phyloP scores from a whole-genome alignment of 2,329 filamentous ascomycete genomes.

The Alternaria incomplexa region DNA sequence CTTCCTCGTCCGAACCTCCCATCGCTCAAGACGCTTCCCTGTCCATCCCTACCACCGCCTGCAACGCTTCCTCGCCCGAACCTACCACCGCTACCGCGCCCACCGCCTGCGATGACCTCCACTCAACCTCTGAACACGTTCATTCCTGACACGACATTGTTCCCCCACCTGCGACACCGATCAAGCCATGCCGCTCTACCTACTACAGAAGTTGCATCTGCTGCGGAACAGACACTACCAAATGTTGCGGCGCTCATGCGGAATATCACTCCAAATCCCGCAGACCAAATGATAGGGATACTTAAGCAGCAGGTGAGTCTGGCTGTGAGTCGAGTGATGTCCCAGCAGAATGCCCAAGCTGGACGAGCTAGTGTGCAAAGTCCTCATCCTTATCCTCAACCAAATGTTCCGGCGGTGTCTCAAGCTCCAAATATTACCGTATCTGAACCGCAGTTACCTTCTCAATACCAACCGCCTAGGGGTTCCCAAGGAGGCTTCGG shows the following conservation, averaged over 20 bases:
- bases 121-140: neutral
- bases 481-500: neutral
- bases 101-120: neutral
- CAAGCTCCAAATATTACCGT: neutral
- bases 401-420: neutral
- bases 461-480: neutral
- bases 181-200: neutral
- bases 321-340: neutral
- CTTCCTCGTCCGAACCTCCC: neutral
- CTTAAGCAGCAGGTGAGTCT: slow-evolving; percentile 9
- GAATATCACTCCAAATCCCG: slow-evolving; percentile 11
- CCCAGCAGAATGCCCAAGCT: neutral
- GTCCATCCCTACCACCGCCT: neutral
- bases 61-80: neutral
- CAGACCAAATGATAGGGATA: slow-evolving; percentile 8
- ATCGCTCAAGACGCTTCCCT: neutral
- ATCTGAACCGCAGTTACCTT: neutral
- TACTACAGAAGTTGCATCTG: neutral
- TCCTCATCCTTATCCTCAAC: neutral
- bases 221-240: neutral
- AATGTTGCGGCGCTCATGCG: slow-evolving; percentile 16
- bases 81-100: neutral
- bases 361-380: neutral
- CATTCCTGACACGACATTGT: neutral
- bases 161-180: neutral